Conservation (phyloP, 108 stramenopile genomes). For the Pseudonitzschia pungens region DNA sequence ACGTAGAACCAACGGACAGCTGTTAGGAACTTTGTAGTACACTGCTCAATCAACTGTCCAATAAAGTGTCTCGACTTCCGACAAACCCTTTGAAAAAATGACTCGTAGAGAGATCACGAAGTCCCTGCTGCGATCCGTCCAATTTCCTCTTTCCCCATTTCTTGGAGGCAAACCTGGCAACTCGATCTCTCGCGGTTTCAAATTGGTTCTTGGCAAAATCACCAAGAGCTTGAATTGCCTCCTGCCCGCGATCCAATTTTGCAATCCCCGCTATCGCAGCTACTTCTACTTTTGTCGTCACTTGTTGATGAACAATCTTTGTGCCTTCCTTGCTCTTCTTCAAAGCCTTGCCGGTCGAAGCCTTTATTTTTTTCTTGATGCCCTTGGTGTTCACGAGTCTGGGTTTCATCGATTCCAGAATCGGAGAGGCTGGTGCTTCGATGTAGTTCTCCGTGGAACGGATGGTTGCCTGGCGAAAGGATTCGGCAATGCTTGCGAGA, state of each 20-base stretch:
- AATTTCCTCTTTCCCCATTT: not conserved
- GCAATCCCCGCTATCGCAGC: not conserved
- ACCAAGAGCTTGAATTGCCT: not conserved
- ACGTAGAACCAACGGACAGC: no score
- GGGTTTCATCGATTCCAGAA: not conserved
- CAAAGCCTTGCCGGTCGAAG: not conserved
- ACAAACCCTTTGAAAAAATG: not conserved
- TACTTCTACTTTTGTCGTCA: not conserved
- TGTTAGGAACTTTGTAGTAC: no score
- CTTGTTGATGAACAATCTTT: not conserved
- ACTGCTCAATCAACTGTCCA: not conserved
- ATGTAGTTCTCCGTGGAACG: no score
- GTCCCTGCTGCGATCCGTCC: no score
- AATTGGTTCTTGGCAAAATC: not conserved
- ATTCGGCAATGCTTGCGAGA: no score
- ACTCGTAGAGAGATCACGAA: not conserved
- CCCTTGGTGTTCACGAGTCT: not conserved
- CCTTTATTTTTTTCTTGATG: not conserved
- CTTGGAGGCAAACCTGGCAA: not conserved
- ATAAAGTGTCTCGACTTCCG: not conserved
- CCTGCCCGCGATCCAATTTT: constrained; percentile 3
- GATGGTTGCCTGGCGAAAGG: no score
- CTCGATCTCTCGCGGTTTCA: not conserved
- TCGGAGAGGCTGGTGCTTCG: no score
- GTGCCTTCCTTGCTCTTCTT: not conserved